Base-by-base conservation (phyloP, 2,329 filamentous ascomycete species). In the Phyllosticta citribraziliensis region DNA sequence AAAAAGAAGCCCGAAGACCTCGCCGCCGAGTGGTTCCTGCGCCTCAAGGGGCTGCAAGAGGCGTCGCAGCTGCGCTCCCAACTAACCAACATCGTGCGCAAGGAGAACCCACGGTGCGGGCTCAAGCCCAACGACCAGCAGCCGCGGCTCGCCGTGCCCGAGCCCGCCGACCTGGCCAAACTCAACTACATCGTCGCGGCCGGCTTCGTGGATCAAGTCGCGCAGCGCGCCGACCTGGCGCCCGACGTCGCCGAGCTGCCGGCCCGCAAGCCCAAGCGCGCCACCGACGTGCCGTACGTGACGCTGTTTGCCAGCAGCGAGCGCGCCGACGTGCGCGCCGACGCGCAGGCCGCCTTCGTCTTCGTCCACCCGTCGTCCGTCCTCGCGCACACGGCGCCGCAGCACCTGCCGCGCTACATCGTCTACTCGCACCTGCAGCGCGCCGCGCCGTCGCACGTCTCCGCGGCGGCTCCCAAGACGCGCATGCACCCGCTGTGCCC, bases 131-230 rank as follows among this genome's bases (percentile, higher is more conserved):
- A 78, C 65, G 22, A 22, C 22, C 22, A 22, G 22, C 67, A 75
- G 33, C 58, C 76, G 5, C 63, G 81, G 75, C 66, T 93, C 66
- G 87, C 73, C 69, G 78, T 95, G 27, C 17, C 6, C 40, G 17
- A 47, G 17, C 14, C n/a, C 40, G 12, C 14, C 40, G 40, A 47
- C 27, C 27, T 30, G 27, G 86, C 86, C 55, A 85, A 90, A 0
- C 79, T 99, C 27, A 96, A 95, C 73, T 90, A 97, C 70, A 95
- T 97, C 76, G 86, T 90, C 22, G 90, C 93, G 0, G 88, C 91
- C 0, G 94, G 93, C 0, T 97, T 97, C 76, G 85, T 97, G 69
- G 94, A 99, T 74, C 89, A 97, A 67, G 83, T 99, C 51, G 94
- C 94, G 54, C 91, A 97, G 67, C 89, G 94, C 63, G 90, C 89